Evolutionary conservation across 441 rosid species (phyloP).

Genomic region (Brassica hybrid): DNA sequence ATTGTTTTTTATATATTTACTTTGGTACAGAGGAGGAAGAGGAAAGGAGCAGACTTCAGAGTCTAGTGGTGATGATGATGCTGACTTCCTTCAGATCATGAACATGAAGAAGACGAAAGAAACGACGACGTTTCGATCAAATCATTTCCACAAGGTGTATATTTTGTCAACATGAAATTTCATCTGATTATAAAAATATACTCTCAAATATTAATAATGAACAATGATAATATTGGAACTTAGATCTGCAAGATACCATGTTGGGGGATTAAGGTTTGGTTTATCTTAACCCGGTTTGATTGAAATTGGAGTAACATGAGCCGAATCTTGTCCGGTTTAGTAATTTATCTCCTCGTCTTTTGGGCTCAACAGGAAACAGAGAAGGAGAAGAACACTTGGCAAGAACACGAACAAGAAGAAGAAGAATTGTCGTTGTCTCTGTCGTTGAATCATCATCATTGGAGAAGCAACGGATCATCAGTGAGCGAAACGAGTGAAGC

Average conservation of each 20-base stretch:
- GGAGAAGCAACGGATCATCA: conserved; percentile 60
- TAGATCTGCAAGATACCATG: neutral
- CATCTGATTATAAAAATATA: neutral
- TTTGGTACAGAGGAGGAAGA: conserved; percentile 41
- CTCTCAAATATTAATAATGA: neutral
- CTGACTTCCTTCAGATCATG: conserved; percentile 40
- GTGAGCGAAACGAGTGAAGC: conserved; percentile 76
- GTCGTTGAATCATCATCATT: conserved; percentile 50
- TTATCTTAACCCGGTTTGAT: conserved; percentile 10
- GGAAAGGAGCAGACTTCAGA: conserved; percentile 40
- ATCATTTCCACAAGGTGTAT: conserved; percentile 33
- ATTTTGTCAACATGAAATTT: neutral
- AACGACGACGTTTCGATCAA: conserved; percentile 37
- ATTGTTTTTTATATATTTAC: neutral
- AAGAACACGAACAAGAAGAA: conserved; percentile 42
- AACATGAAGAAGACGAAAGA: conserved; percentile 27
- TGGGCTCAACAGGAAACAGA: conserved; percentile 44
- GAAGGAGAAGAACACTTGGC: conserved; percentile 25
- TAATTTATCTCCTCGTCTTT: neutral
- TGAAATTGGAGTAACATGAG: neutral
- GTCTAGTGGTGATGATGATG: conserved; percentile 32
- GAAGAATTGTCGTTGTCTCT: conserved; percentile 66
- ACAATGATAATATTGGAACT: neutral
- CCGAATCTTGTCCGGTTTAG: conserved; percentile 20
- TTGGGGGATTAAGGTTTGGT: neutral